These are phyloP conservation scores for Serendipita sp. DNA, from an alignment of 768 basidiomycete species.

Conservation along the genomic window DNA sequence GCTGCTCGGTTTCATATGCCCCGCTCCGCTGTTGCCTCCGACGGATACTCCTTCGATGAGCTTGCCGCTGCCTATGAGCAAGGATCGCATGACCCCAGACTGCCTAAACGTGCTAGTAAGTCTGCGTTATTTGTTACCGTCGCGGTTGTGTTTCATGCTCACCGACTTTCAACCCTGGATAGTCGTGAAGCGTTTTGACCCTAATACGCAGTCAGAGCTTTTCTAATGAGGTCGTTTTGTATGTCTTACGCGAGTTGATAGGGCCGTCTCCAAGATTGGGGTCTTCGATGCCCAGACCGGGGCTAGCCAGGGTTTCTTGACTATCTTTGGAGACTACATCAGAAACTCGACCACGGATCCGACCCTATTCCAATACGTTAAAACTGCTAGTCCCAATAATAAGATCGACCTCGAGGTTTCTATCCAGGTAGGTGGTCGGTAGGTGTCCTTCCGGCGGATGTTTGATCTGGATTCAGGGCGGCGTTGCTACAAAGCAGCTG, in stretches of 20 bases:
- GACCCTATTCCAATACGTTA: not conserved
- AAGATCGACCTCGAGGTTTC: not conserved
- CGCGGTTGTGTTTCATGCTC: not conserved
- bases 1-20: not conserved
- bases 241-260: not conserved
- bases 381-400: not conserved
- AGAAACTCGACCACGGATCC: slow-evolving; percentile 1
- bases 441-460: not conserved
- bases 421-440: not conserved
- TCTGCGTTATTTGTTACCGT: not conserved
- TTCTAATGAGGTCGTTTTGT: not conserved
- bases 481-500: not conserved
- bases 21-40: not conserved
- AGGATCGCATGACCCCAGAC: not conserved
- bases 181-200: not conserved
- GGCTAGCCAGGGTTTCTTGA: not conserved
- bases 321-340: not conserved
- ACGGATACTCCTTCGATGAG: not conserved
- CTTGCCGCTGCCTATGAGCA: not conserved
- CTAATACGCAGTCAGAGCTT: not conserved
- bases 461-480: not conserved
- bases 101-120: not conserved
- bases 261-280: not conserved
- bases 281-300: not conserved
- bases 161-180: no score